Conservation (phyloP, 305 asterid genomes). For the Fraxinus floribunda region DNA sequence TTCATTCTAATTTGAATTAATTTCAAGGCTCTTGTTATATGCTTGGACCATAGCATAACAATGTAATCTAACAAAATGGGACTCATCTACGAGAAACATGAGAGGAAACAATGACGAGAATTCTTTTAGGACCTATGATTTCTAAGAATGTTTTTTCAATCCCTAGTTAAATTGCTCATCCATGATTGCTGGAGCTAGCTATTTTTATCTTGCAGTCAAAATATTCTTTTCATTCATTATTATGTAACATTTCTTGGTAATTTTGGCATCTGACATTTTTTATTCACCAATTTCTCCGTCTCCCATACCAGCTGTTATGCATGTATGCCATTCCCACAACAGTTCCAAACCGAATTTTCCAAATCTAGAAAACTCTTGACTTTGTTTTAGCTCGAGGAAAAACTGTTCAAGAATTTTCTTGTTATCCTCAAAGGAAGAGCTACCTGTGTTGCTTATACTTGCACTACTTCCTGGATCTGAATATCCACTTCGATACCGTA, state of each 20-base stretch:
- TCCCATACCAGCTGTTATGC: background rate
- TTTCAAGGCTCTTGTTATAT: background rate
- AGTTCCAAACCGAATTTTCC: background rate
- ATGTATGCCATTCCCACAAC: background rate
- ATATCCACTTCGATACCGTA: slow-evolving; percentile 65
- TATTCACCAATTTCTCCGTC: background rate
- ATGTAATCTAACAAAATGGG: background rate
- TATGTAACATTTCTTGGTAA: background rate
- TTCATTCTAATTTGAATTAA: background rate
- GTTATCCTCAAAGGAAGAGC: background rate
- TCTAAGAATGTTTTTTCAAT: background rate
- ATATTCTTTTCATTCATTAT: background rate
- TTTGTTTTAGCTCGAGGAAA: background rate
- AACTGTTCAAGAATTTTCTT: background rate
- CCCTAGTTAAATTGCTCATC: background rate
- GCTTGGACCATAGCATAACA: background rate
- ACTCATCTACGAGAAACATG: background rate
- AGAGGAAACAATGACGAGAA: background rate
- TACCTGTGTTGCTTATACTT: background rate
- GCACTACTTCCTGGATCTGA: slow-evolving; percentile 63
- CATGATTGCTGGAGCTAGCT: background rate
- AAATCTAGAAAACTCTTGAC: no score
- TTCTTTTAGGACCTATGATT: background rate
- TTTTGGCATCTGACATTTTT: background rate
- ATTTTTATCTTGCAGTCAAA: background rate